Percentiles rank a stretch among this genome's conserved stretches.
phyloP scores from a whole-genome alignment of 768 basidiomycete genomes.

The Mrakia gelida region DNA sequence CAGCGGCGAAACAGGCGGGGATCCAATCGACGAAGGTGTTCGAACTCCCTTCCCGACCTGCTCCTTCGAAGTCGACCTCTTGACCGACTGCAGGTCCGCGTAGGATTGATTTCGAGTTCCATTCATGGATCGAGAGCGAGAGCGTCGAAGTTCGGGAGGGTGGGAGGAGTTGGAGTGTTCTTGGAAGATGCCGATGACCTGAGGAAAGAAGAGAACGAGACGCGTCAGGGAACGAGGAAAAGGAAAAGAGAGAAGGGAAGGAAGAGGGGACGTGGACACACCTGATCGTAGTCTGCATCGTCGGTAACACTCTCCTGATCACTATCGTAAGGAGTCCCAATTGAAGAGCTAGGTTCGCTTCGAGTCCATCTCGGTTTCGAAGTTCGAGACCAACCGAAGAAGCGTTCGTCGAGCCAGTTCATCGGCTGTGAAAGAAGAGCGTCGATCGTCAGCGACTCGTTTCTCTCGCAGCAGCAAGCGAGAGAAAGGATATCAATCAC shows the following conservation, averaged over 20 bases:
- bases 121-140: neutral
- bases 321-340: conserved; percentile 1
- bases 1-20: neutral
- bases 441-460: neutral
- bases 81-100: conserved; percentile 23
- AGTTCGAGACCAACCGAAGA: conserved; percentile 23
- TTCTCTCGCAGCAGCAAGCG: neutral
- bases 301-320: conserved; percentile 9
- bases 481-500: neutral
- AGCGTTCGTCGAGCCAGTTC: conserved; percentile 29
- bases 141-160: neutral
- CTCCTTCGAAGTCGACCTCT: neutral
- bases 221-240: neutral
- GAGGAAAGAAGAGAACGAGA: neutral
- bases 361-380: conserved; percentile 5
- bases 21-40: neutral
- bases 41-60: neutral
- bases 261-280: neutral
- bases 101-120: conserved; percentile 19
- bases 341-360: neutral
- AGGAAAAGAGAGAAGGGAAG: neutral
- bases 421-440: conserved; percentile 20
- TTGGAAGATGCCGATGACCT: conserved; percentile 28
- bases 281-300: conserved; percentile 30
- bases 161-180: conserved; percentile 1